Base-by-base conservation (phyloP, 371 early-diverging fungal genomes). In the Rhizopus microsporus region DNA sequence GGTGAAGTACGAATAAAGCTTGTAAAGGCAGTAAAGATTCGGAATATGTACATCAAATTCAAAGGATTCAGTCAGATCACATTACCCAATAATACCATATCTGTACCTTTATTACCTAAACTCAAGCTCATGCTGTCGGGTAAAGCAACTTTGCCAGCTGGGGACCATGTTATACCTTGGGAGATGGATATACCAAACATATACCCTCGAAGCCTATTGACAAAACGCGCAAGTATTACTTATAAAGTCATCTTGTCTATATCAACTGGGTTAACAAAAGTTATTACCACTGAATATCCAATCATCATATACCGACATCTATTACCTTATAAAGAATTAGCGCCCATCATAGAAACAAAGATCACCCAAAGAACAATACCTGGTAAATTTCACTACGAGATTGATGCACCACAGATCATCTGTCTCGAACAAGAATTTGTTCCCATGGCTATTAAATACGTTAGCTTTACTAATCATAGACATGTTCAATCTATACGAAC, bases 321-420 rank as follows among this genome's bases (percentile, higher is more conserved):
- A 5, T 42, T 76, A 23, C 67, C 74, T 7, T 67, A 65, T 46
- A 69, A 71, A 57, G 71, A 72, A 47, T 31, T 71, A 2, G 45
- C 71, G 0, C 74, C 77, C 4, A 37, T 71, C 17, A 60, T 73
- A 17, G 77, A 71, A 55, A 62, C 77, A 8, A 68, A 59, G 49
- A 23, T 71, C 13, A 71, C 58, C 42, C 64, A 68, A 23, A 59
- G 64, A 32, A 76, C 77, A 5, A 56, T 76, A 7, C 67, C 77
- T 37, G 69, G 69, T 16, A 76, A 71, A 61, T 76, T 72, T 34
- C 77, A 76, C 50, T 76, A 68, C 23, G 77, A 76, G 37, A 59
- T 76, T 29, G 77, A 76, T 49, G 60, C 65, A 13, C 77, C 77
- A 9, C 70, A 66, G 16, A 60, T 73, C 15, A 51, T 73, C 4